Base-by-base conservation (phyloP, 2,329 filamentous ascomycete genomes). In the Calonectria montana region DNA sequence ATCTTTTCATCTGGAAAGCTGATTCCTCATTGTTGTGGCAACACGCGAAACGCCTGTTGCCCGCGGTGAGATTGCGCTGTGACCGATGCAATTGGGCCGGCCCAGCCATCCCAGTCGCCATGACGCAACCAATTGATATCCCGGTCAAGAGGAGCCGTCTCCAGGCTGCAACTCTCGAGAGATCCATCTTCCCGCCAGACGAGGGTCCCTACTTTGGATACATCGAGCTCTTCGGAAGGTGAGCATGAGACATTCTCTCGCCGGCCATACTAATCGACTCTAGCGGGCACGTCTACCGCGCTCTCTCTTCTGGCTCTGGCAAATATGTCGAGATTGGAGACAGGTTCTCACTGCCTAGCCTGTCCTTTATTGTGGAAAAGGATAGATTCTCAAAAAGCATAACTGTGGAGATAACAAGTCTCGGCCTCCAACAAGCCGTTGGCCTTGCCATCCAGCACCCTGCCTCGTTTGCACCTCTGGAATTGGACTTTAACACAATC, bases 401-500 rank as follows among this genome's bases (percentile, higher is more conserved):
- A 9, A 72, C 75, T 4, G 62, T 82, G 13, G 74, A 77, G 12
- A 73, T 81, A 4, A 70, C 67, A n/a, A 86, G 85, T 67, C 80
- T 83, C 41, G 82, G 82, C 21, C 81, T 87, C 64, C 82, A 84
- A 53, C 82, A 70, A 13, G 69, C 73, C 16, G 67, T 86, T 18
- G 84, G 83, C n/a, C 82, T 83, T 41, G 85, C 83, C 71, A 82
- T 86, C 29, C 63, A 67, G 5, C 64, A 39, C 2, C 10, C 63
- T 7, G 21, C 69, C 39, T 69, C 70, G 1, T 45, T 67, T 16
- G 65, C 68, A 8, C 63, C 71, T 9, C 50, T 75, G 39, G 69
- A 73, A 1, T 72, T 79, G 10, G 72, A 76, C 25, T 77, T 81
- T 15, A 47, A 70, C 43, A 75, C 76, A 4, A 45, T 81, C 4